These are phyloP conservation scores for Bolboschoenoplectus hybrid DNA, from an alignment of 202 grass and related monocot genomes.

Conservation along the genomic window DNA sequence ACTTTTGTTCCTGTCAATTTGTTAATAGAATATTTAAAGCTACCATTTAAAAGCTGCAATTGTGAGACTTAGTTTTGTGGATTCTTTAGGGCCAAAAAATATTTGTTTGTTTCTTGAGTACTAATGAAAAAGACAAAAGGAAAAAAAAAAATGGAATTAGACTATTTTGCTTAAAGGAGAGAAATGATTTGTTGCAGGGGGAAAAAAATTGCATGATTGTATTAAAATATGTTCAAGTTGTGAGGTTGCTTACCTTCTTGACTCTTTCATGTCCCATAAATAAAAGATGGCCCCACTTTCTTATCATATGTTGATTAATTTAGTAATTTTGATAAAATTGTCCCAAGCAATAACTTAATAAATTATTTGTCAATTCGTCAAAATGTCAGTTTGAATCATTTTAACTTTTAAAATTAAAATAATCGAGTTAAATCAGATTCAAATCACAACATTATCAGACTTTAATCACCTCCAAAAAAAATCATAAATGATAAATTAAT, in stretches of 20 bases:
- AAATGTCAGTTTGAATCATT: neutral
- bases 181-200: neutral
- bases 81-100: neutral
- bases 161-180: neutral
- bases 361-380: neutral
- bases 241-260: neutral
- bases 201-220: neutral
- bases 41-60: neutral
- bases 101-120: neutral
- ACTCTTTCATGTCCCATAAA: neutral
- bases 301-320: neutral
- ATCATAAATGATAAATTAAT: no score
- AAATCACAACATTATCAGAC: no score
- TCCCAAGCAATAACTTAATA: no score
- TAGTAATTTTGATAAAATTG: neutral
- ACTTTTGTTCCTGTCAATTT: neutral
- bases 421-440: no score
- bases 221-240: slow-evolving; percentile 1
- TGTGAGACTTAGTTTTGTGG: no score
- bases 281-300: neutral
- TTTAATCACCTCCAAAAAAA: no score
- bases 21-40: neutral
- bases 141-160: neutral
- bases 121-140: neutral
- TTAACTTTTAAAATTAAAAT: neutral